Conservation (phyloP, 1,284 basidiomycete species). For the Ustilago bromivora region DNA sequence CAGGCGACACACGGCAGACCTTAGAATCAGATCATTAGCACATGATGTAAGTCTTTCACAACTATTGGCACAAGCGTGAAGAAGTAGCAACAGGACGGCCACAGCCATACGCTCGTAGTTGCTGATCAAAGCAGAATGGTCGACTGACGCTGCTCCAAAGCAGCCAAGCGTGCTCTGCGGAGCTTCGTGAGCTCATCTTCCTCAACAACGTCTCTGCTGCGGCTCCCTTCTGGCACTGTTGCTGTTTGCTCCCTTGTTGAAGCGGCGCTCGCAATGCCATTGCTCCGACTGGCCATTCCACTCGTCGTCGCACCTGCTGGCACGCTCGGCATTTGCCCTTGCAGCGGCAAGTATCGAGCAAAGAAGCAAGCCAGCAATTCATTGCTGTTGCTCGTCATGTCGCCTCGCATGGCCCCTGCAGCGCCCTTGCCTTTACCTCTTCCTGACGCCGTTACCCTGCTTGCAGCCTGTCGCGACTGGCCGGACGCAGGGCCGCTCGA, state of each 20-base stretch:
- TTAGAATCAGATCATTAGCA: background rate
- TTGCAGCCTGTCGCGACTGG: constrained; percentile 29
- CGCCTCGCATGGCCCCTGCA: constrained; percentile 40
- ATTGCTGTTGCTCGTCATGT: constrained; percentile 46
- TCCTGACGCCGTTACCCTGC: constrained; percentile 33
- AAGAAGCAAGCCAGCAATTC: constrained; percentile 61
- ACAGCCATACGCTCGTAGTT: background rate
- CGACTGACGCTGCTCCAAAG: constrained; percentile 27
- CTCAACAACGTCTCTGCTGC: background rate
- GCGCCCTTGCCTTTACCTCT: constrained; percentile 22
- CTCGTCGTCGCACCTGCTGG: background rate
- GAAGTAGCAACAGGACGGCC: background rate
- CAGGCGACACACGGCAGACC: background rate
- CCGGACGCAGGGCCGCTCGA: constrained; percentile 27
- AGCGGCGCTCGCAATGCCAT: background rate
- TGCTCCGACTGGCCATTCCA: background rate
- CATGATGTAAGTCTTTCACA: too few relatives aligned
- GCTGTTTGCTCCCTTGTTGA: background rate
- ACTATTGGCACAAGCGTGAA: background rate
- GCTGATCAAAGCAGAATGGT: background rate
- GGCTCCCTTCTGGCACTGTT: background rate
- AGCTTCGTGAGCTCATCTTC: constrained; percentile 30
- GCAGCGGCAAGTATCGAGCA: constrained; percentile 26
- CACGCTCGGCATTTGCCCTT: constrained; percentile 1
- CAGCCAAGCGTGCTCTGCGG: constrained; percentile 36